A percentile compares a stretch with the other conserved stretches of the same genome.
These are phyloP conservation scores for Zygotorulaspora danielsina DNA, from an alignment of 805 yeast genomes.

Conservation along the genomic window DNA sequence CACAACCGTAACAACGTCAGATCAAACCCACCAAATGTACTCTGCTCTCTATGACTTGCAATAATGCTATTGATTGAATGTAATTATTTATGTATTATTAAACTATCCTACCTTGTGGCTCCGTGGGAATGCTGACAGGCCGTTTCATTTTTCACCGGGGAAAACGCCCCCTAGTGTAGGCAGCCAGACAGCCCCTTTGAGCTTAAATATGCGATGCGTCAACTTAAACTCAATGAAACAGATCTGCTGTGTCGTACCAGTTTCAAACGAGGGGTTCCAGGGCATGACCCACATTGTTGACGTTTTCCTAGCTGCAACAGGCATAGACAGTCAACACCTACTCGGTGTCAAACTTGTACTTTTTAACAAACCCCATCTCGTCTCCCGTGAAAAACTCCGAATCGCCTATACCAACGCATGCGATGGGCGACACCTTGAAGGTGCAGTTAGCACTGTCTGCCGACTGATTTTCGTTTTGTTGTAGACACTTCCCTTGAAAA, in stretches of 20 bases:
- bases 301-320: no score
- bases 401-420: conserved; percentile 83
- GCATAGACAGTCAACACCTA: no score
- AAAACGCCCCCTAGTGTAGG: background rate
- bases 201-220: no score
- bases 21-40: no score
- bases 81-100: no score
- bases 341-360: conserved; percentile 66
- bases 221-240: no score
- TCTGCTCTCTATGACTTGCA: no score
- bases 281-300: background rate
- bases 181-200: background rate
- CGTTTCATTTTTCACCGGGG: background rate
- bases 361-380: conserved; percentile 80
- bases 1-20: no score
- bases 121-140: background rate
- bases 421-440: conserved; percentile 31
- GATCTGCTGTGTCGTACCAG: no score
- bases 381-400: conserved; percentile 86
- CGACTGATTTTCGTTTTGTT: conserved; percentile 7
- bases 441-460: background rate
- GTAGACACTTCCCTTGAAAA: conserved; percentile 52
- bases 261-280: background rate
- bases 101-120: no score
- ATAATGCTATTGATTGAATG: no score